Evolutionary conservation across 1,284 basidiomycete species (phyloP), one percentile per base, ranked within the genome.

Genomic region (Ganoderma meredithae): DNA sequence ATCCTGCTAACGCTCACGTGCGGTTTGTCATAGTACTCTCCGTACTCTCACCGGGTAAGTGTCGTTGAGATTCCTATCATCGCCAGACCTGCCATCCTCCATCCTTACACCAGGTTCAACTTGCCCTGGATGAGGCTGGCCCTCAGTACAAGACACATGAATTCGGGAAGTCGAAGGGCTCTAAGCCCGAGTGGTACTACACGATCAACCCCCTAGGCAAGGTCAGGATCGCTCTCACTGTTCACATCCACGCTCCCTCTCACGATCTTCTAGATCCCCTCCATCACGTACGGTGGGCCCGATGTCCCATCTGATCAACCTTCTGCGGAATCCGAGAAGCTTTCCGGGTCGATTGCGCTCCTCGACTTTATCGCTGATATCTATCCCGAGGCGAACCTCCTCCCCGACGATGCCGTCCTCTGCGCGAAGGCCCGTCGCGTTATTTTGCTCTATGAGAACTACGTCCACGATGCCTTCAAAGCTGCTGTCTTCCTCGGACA

Each of bases 321-420:
- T 17, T 67, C 71, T 1, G 41, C 66, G 7, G 69, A 68, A 41
- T 66, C 68, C n/a, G 63, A 40, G 62, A 89, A 88, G 76, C 76
- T 91, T 62, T 80, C 84, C 25, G 89, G 90, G 72, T 89, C 87
- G 0, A 80, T 84, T 33, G 81, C 89, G 22, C 81, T 90, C 55
- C 78, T 90, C 67, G 88, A 90, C 74, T 88, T 90, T 78, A 72
- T 89, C 58, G 71, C 67, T 13, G 71, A 72, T 31, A 33, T 66
- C 52, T 61, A 66, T 53, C 71, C 71, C 10, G 66, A 60, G 40
- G 59, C 71, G 1, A 36, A 44, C 43, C 67, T 72, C 59, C 67
- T 72, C 10, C 71, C 71, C 43, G 12, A 60, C 3, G 65, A 70
- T 47, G 65, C 69, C 8, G 53, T 69, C 36, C 60, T 63, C 13